These are phyloP conservation scores for Neofusicoccum sp. DNA, from an alignment of 2,329 filamentous ascomycete species.

Conservation along the genomic window DNA sequence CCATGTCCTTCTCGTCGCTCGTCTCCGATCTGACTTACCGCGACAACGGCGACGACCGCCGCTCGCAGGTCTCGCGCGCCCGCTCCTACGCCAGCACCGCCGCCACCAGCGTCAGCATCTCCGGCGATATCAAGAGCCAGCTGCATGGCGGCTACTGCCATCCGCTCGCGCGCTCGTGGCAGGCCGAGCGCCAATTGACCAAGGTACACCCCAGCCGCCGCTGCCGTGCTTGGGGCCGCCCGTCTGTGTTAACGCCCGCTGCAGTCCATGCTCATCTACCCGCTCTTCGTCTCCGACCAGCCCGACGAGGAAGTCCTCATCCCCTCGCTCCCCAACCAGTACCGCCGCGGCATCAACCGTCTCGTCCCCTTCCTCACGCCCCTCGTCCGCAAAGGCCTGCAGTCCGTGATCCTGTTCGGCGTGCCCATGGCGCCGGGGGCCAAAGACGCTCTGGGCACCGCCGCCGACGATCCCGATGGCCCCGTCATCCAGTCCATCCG, in stretches of 20 bases:
- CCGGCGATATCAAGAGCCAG: constrained; percentile 55
- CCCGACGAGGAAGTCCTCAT: constrained; percentile 91
- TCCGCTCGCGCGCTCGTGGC: constrained; percentile 54
- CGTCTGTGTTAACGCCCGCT: not conserved
- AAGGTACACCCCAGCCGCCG: constrained; percentile 38
- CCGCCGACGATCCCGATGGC: constrained; percentile 89
- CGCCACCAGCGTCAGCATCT: constrained; percentile 56
- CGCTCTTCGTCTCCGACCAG: constrained; percentile 92
- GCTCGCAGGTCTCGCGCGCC: constrained; percentile 50
- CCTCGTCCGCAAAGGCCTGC: constrained; percentile 84
- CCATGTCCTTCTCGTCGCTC: constrained; percentile 57
- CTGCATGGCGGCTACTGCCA: constrained; percentile 57
- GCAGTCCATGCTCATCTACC: constrained; percentile 98
- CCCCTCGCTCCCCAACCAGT: constrained; percentile 86
- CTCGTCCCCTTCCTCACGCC: constrained; percentile 82
- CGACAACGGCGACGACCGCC: constrained; percentile 44
- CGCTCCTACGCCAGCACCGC: constrained; percentile 55
- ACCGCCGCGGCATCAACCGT: constrained; percentile 85
- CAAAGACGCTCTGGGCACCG: constrained; percentile 90
- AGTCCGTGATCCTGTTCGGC: constrained; percentile 93
- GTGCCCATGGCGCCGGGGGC: constrained; percentile 78
- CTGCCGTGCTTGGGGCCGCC: not conserved
- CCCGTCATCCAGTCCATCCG: constrained; percentile 88
- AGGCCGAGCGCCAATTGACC: constrained; percentile 56
- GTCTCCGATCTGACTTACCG: constrained; percentile 56